Base-by-base conservation (phyloP, 306 rosid species). In the Vigna nakashimae region DNA sequence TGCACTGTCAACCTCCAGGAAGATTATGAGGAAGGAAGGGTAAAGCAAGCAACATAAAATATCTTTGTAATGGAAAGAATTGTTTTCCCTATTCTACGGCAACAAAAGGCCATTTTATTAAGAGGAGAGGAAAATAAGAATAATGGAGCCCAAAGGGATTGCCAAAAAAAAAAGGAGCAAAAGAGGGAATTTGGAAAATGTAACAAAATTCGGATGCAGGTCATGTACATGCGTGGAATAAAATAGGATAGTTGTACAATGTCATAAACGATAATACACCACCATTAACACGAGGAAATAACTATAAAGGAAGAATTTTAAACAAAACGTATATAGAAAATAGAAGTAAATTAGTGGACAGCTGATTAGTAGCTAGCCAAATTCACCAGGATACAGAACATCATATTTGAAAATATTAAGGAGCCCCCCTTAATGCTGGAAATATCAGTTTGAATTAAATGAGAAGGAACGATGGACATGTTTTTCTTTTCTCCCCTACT, bases 381-480 rank as follows among this genome's bases (percentile, higher is more conserved):
- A 78, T 77, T 60, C 62, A 66, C 62, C 38, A 87, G 98, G 98
- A 94, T 94, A 94, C 98, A 92, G 74, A 92, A 90, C 94, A 94
- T 88, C 95, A 92, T 87, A 80, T 88, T 84, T 46, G 97, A 89
- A 78, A 94, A 92, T 66, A 94, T 89, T 57, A 81, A 82, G 42
- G 97, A 83, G 76, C 73, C 91, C 76, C 83, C 98, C 79, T 86
- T 92, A 71, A 94, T 65, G 68, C 77, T 84, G 75, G 98, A 90
- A 89, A 94, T 88, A 87, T 92, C 98, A 69, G 98, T 94, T 84
- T 82, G 97, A 77, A 82, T 85, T 69, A 94, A 85, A 92, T 94
- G 98, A 69, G 93, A 92, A 77, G 97, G 97, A 79, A 94, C 93
- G 75, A 84, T 80, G 74, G 92, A 70, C 73, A 87, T 48, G 52